Evolutionary conservation across 371 early-diverging fungal genomes (phyloP), one percentile per base, ranked within the genome.

Genomic region (Ordospora colligata): DNA sequence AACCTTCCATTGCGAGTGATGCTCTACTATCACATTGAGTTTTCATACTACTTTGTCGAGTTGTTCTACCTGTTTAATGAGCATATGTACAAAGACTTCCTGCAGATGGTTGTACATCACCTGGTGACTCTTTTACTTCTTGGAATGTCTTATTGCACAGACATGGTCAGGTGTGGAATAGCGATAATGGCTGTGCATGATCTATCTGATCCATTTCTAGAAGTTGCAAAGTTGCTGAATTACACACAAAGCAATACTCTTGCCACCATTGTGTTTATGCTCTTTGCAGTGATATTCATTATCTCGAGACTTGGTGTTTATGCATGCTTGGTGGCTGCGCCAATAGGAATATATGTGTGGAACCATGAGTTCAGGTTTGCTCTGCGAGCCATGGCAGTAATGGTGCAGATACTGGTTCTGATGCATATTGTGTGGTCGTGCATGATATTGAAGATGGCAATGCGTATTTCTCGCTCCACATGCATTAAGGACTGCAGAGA

Each of bases 141-240:
- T 19, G 76, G 85, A 21, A 63, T 70, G 14, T 81, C 85, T 17
- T 88, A 86, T 63, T 12, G 70, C n/a, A 69, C 52, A 12, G 75
- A 78, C 23, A 54, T 54, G 22, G 22, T 46, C 44, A 65, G 87
- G 9, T 77, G 84, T 72, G 89, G 89, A 0, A 75, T 79, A 42
- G 80, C 84, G n/a, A 81, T 89, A 42, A 74, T 87, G 71, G 54
- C 85, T 10, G 66, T 89, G 47, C 89, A 89, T 71, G 88, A 88
- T 72, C 32, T 83, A 46, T 71, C 85, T 37, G 89, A 89, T 83
- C 88, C 89, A 7, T 80, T 87, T 77, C 84, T 89, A 85, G 89
- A 89, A 74, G 66, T 84, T 17, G 87, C 87, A n/a, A 89, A 89
- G 71, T 65, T 86, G 37, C 51, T 53, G 45, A 73, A 86, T 50